Percentiles rank a stretch among this genome's conserved stretches.
Evolutionary conservation across 2,329 filamentous ascomycete genomes (phyloP).

Genomic region (Fusarium equiseti): DNA sequence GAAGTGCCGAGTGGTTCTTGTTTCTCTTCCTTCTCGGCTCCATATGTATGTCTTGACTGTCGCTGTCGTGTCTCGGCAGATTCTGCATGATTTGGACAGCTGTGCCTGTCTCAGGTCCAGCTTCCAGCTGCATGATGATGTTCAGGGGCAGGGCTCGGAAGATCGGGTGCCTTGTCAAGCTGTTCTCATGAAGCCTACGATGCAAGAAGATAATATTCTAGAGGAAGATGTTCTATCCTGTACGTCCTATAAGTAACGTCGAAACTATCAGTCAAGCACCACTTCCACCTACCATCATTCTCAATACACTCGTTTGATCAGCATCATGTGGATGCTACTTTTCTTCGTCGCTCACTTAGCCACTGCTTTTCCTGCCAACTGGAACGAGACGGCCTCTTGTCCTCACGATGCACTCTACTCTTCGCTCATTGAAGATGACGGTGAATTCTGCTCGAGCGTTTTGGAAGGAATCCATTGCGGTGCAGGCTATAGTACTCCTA

Average conservation of each 20-base stretch:
- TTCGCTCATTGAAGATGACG: conserved; percentile 46
- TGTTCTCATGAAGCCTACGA: not conserved
- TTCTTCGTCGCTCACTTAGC: conserved; percentile 16
- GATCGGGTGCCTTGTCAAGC: not conserved
- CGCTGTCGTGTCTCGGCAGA: conserved; percentile 38
- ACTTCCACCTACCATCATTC: conserved; percentile 1
- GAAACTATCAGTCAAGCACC: conserved; percentile 1
- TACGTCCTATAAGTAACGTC: conserved; percentile 37
- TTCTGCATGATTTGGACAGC: conserved; percentile 22
- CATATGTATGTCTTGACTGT: not conserved
- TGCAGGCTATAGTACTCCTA: conserved; percentile 45
- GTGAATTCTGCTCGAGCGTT: conserved; percentile 49
- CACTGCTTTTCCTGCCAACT: conserved; percentile 27
- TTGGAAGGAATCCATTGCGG: conserved; percentile 42
- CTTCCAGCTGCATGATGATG: not conserved
- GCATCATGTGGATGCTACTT: conserved; percentile 42
- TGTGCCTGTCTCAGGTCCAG: not conserved
- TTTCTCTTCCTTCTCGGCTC: conserved; percentile 10
- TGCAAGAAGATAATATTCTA: not conserved
- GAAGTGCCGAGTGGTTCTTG: conserved; percentile 19
- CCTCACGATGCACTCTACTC: conserved; percentile 49
- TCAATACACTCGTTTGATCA: conserved; percentile 32
- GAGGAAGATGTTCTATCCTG: not conserved
- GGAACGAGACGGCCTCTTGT: conserved; percentile 42
- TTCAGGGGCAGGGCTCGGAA: not conserved